Base-by-base conservation (phyloP, 2,329 filamentous ascomycete genomes). In the Penicillium sp. region DNA sequence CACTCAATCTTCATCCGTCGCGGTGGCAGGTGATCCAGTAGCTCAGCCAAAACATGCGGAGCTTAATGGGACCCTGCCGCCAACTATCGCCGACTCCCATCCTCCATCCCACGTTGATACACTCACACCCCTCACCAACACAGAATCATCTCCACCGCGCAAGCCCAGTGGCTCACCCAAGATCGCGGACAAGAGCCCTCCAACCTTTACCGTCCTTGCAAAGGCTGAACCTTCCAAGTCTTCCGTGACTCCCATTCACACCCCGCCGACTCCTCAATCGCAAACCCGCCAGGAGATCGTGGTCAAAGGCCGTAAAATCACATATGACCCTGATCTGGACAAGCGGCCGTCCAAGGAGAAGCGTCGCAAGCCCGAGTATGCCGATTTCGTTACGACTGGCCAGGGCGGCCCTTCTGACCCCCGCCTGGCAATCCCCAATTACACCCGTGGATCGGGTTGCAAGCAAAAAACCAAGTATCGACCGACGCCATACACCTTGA, bases 401-500 rank as follows among this genome's bases (percentile, higher is more conserved):
- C 68, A 71, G 61, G 58, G 63, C 11, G 85, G 87, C 77, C 86
- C 90, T 73, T 81, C 86, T 67, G 95, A 99, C 77, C 95, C 95
- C 65, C 90, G 95, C 70, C 82, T 96, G 61, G 86, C 80, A 43
- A 86, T 88, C 71, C 76, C 81, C 61, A 86, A 86, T 68, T 89
- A 89, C 71, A 83, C 80, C 62, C 82, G 85, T 62, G 83, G 81
- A 55, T 86, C 69, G 81, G 88, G 79, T 78, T 80, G 89, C 69
- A 90, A 88, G 66, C 76, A 88, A 86, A 79, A 85, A 85, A 59
- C 86, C 83, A 72, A 94, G 89, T 80, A 88, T 86, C 65, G 91
- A 86, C 69, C 80, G 88, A 72, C 89, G 85, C 71, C 86, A 84
- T 96, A 96, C 77, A 88, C 89, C 61, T 79, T 96, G 54, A 90